Base-by-base conservation (phyloP, 768 basidiomycete species). In the Panaeolus papilionaceus region DNA sequence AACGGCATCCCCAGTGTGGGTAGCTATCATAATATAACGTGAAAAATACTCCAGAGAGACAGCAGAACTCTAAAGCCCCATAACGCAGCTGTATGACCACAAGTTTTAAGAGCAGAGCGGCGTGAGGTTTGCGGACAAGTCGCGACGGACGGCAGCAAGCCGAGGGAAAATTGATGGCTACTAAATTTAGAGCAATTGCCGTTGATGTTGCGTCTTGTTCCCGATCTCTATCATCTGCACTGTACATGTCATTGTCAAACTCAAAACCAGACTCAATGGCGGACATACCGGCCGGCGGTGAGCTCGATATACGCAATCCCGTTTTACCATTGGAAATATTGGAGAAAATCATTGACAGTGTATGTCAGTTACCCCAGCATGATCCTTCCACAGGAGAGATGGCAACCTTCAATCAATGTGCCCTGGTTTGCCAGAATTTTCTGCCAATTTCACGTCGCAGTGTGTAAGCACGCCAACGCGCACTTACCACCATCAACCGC, bases 1-100 rank as follows among this genome's bases (percentile, higher is more conserved):
- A 42, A 67, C 45, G 18, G 40, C 62, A 64, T 67, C 66, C 62
- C 66, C 66, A 3, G 62, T n/a, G 62, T 67, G 65, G 14, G 26
- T 14, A 7, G 54, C 10, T 58, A 58, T 58, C 54, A 58, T 58
- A 58, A 58, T 58, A 58, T 14, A 28, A 33, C 51, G 51, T 58
- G 37, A 58, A 10, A 58, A 14, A 14, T 28, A 14, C 54, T 58
- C 54, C 54, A 58, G 54, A 58, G 12, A 58, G n/a, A 37, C 12
- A 12, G 3, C 16, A 37, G 23, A 10, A 26, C n/a, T 58, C 54
- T 58, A 37, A 58, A 58, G 10, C 20, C 16, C 54, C 54, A 58
- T 58, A 58, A 58, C 54, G 54, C 54, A 58, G 54, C 49, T 1
- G 20, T 51, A 23, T 26, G 20, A 33, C 10, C 45, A 47, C 16